Evolutionary conservation across 2,329 filamentous ascomycete species (phyloP).

Genomic region (Setomelanomma holmii): DNA sequence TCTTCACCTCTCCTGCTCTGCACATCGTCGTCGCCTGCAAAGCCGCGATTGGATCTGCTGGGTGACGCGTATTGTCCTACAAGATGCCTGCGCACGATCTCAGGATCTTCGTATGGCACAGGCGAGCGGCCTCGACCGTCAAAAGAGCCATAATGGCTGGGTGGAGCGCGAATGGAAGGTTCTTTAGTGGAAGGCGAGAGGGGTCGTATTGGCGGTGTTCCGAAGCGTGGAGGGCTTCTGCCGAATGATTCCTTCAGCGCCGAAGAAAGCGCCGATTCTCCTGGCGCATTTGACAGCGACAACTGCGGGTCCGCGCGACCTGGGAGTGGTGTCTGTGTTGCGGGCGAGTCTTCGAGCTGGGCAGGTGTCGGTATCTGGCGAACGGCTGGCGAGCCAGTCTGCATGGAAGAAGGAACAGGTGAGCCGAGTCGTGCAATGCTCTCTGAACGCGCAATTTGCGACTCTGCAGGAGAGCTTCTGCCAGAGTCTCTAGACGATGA

Average conservation of each 20-base stretch:
- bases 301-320: constrained; percentile 63
- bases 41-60: constrained; percentile 39
- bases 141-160: constrained; percentile 85
- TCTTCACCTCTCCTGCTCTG: constrained; percentile 54
- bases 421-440: constrained; percentile 64
- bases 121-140: constrained; percentile 67
- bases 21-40: constrained; percentile 34
- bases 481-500: constrained; percentile 33
- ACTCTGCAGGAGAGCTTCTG: constrained; percentile 35
- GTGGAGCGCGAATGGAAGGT: constrained; percentile 60
- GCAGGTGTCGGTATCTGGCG: constrained; percentile 59
- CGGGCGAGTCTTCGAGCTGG: constrained; percentile 52
- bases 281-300: constrained; percentile 72
- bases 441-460: constrained; percentile 56
- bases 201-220: constrained; percentile 61
- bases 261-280: constrained; percentile 85
- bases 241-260: constrained; percentile 80
- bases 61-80: constrained; percentile 58
- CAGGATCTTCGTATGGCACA: constrained; percentile 82
- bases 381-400: constrained; percentile 55
- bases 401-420: constrained; percentile 59
- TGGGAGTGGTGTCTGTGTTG: constrained; percentile 67
- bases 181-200: constrained; percentile 61
- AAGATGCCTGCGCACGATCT: constrained; percentile 90
- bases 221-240: constrained; percentile 72